Percentiles rank a stretch among this genome's conserved stretches.
Conservation (phyloP, 306 rosid genomes). For the Medicago truncatula region MtrunA17r5.0-ANR NC_053046.1:33447001-33447500, state of each 20-base stretch:
- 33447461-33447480: too few relatives aligned
- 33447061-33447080: constrained; percentile 2
- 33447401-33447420: too few relatives aligned
- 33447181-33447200: neutral
- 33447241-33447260: neutral
- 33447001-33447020: neutral
- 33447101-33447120: neutral
- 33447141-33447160: neutral
- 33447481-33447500: too few relatives aligned
- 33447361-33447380: neutral
- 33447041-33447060: constrained; percentile 4
- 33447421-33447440: too few relatives aligned
- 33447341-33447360: neutral
- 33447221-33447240: neutral
- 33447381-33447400: too few relatives aligned
- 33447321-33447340: neutral
- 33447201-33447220: neutral
- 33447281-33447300: neutral
- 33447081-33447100: neutral
- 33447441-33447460: too few relatives aligned
- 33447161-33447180: neutral
- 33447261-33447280: neutral
- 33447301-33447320: neutral
- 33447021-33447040: neutral
- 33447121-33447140: neutral